Percentiles rank a stretch among this genome's conserved stretches.
Conservation (phyloP, 73 alveolate genomes). For the Paramecium octaurelia region DNA sequence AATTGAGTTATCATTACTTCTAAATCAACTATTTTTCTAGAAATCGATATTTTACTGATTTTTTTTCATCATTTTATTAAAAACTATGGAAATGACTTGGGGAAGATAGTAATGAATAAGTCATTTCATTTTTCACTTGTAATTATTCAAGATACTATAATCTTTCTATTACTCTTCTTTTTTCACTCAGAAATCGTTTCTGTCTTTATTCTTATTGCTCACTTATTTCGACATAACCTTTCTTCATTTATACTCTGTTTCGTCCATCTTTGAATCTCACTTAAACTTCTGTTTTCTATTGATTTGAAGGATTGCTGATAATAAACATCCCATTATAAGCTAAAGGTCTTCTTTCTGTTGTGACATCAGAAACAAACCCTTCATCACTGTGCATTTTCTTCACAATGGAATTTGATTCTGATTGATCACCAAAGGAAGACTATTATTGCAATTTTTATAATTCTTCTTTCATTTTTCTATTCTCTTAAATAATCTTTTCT, state of each 20-base stretch:
- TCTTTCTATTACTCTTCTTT: constrained; percentile 55
- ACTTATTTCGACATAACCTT: not conserved
- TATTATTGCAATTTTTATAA: constrained; percentile 43
- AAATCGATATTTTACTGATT: not conserved
- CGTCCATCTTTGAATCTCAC: not conserved
- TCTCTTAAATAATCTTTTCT: constrained; percentile 73
- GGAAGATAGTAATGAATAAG: not conserved
- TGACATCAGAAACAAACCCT: not conserved
- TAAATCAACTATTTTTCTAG: not conserved
- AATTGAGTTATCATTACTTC: not conserved
- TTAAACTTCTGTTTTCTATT: constrained; percentile 19
- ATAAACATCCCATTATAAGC: not conserved
- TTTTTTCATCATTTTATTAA: not conserved
- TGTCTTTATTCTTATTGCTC: not conserved
- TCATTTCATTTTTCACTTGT: constrained; percentile 7
- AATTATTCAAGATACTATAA: constrained; percentile 4
- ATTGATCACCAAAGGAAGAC: not conserved
- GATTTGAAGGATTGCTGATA: not conserved
- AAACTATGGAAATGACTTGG: not conserved
- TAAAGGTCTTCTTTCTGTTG: constrained; percentile 15
- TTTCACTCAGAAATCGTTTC: constrained; percentile 35
- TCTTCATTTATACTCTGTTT: not conserved
- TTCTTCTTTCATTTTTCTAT: constrained; percentile 72
- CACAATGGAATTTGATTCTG: not conserved
- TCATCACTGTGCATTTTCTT: not conserved